Conservation (phyloP, 2,329 filamentous ascomycete genomes). For the Didymella arachidicola region DNA sequence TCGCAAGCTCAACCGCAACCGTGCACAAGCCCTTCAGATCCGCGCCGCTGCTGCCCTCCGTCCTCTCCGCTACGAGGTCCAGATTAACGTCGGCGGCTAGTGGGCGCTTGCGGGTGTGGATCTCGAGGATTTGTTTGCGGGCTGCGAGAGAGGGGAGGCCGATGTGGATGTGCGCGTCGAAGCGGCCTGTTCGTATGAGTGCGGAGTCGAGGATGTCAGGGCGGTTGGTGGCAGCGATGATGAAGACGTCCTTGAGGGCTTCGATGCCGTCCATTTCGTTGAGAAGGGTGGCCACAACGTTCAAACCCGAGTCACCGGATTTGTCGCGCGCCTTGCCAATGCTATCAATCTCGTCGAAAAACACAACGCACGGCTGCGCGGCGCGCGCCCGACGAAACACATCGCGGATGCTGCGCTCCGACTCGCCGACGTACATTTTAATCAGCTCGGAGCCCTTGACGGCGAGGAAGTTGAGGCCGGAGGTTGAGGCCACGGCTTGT, state of each 20-base stretch:
- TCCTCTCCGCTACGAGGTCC: constrained; percentile 66
- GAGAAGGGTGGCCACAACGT: constrained; percentile 86
- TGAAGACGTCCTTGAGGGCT: constrained; percentile 79
- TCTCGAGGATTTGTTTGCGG: constrained; percentile 76
- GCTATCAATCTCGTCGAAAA: constrained; percentile 95
- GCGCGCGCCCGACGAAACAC: constrained; percentile 85
- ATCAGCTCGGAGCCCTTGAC: constrained; percentile 93
- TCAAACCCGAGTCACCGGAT: constrained; percentile 66
- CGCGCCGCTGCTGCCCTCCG: constrained; percentile 84
- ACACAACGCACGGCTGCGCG: constrained; percentile 91
- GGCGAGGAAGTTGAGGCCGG: constrained; percentile 90
- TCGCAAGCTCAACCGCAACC: constrained; percentile 49
- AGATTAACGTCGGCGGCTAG: constrained; percentile 72
- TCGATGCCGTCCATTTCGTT: constrained; percentile 98
- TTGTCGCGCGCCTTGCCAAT: constrained; percentile 70
- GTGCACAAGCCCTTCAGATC: constrained; percentile 72
- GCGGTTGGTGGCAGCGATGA: constrained; percentile 90
- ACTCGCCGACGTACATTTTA: constrained; percentile 97
- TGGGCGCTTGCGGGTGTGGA: constrained; percentile 69
- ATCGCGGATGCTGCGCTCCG: constrained; percentile 83
- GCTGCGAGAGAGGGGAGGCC: constrained; percentile 78
- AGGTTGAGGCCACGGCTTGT: constrained; percentile 89
- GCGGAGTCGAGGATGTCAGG: constrained; percentile 87
- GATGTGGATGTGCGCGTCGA: constrained; percentile 86
- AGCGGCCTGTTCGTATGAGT: constrained; percentile 82